These are phyloP conservation scores for Mycena filopes DNA, from an alignment of 768 basidiomycete genomes.

Conservation along the genomic window DNA sequence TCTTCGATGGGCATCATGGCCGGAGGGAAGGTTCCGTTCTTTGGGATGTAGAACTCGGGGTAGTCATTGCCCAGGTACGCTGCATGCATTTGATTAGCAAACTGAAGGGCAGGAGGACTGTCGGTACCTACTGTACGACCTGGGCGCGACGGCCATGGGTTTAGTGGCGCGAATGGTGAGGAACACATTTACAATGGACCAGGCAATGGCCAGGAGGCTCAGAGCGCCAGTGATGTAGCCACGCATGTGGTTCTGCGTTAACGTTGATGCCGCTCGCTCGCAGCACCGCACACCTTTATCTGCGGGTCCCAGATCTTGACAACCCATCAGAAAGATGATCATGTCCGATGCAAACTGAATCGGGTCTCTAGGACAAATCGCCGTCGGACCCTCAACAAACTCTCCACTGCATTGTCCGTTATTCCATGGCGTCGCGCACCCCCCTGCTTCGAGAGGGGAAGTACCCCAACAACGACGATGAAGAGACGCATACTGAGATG, in stretches of 20 bases:
- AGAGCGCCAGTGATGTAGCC: not conserved
- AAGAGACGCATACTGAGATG: not conserved
- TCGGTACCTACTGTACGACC: not conserved
- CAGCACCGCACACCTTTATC: not conserved
- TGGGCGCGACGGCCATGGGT: not conserved
- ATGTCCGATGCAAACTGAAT: too few species aligned
- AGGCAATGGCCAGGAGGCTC: not conserved
- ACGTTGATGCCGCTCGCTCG: not conserved
- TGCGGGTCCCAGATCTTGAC: not conserved
- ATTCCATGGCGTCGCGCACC: not conserved
- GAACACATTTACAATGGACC: not conserved
- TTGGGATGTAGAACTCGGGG: constrained; percentile 12
- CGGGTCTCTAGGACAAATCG: too few species aligned
- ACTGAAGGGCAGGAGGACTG: not conserved
- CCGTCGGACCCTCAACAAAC: not conserved
- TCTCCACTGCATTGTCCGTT: not conserved
- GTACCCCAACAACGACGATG: constrained; percentile 5
- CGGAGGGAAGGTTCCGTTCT: not conserved
- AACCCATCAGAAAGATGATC: too few species aligned
- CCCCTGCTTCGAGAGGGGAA: not conserved
- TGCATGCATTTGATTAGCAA: not conserved
- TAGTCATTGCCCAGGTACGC: constrained; percentile 20
- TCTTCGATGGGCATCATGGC: constrained; percentile 20
- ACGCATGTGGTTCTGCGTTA: not conserved
- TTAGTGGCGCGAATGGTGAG: not conserved